A percentile compares a stretch with the other conserved stretches of the same genome.
phyloP scores from a whole-genome alignment of 768 basidiomycete species.

The Collybiopsis luxurians region DNA sequence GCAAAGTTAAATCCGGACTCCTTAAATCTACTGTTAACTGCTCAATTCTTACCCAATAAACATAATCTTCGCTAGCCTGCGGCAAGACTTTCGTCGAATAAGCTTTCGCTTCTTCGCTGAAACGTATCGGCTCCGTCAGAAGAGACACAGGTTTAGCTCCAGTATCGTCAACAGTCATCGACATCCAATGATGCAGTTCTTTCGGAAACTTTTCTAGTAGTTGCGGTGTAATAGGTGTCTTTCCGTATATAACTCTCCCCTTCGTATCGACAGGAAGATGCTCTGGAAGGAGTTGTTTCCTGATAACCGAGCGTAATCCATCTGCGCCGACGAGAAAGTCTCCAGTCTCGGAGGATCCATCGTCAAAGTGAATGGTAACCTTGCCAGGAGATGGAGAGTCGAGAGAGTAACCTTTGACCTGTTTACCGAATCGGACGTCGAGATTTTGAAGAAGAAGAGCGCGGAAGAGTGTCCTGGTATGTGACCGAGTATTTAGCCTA shows the following conservation, averaged over 20 bases:
- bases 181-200: slow-evolving; percentile 1
- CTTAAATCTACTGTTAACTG: not conserved
- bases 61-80: not conserved
- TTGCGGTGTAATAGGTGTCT: not conserved
- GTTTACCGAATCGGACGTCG: slow-evolving; percentile 3
- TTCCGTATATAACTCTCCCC: not conserved
- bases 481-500: not conserved
- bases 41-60: not conserved
- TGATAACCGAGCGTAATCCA: not conserved
- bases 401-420: not conserved
- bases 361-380: not conserved
- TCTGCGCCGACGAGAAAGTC: slow-evolving; percentile 4
- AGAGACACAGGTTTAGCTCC: not conserved
- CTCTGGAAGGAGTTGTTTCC: not conserved
- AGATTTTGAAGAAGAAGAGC: slow-evolving; percentile 3
- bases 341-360: slow-evolving; percentile 1
- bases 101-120: not conserved
- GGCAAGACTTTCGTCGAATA: not conserved
- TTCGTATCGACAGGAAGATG: slow-evolving; percentile 1
- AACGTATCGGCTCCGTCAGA: not conserved
- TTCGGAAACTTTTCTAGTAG: not conserved
- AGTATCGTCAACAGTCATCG: not conserved
- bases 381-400: not conserved
- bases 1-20: not conserved
- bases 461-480: slow-evolving; percentile 2